Percentiles rank a stretch among this genome's conserved stretches.
Evolutionary conservation across 1,284 basidiomycete genomes (phyloP).

Genomic region (Heliocybe sulcata): DNA sequence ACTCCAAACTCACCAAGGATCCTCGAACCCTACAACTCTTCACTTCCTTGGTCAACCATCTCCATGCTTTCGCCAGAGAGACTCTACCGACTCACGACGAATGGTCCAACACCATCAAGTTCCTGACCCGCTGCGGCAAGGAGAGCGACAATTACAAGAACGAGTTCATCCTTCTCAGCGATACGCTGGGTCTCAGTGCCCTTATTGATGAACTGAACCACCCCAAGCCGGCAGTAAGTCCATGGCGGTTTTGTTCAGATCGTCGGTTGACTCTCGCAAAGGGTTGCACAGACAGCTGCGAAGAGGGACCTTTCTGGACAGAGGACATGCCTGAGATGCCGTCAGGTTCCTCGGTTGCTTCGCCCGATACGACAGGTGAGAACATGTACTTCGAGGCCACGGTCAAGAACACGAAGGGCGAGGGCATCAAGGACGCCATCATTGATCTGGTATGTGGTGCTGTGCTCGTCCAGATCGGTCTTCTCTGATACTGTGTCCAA

Average conservation of each 20-base stretch:
- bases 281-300: constrained; percentile 31
- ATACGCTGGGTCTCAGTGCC: constrained; percentile 31
- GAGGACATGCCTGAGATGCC: constrained; percentile 27
- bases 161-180: constrained; percentile 35
- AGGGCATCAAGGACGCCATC: constrained; percentile 24
- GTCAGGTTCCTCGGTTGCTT: constrained; percentile 27
- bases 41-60: constrained; percentile 27
- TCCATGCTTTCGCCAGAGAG: constrained; percentile 32
- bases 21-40: constrained; percentile 28
- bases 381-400: constrained; percentile 27
- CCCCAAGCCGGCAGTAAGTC: constrained; percentile 24
- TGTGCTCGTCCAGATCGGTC: no score
- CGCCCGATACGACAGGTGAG: constrained; percentile 24
- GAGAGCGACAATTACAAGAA: constrained; percentile 31
- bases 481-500: no score
- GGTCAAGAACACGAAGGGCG: constrained; percentile 27
- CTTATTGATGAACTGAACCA: constrained; percentile 31
- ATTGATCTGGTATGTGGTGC: constrained; percentile 25
- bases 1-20: constrained; percentile 24
- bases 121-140: constrained; percentile 28
- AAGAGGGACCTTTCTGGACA: constrained; percentile 32
- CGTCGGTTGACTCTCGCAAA: constrained; percentile 4
- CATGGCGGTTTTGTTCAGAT: background rate
- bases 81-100: constrained; percentile 29
- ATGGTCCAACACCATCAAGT: constrained; percentile 27